Evolutionary conservation across 495 filamentous ascomycete species (phyloP), one percentile per base, ranked within the genome.

Genomic region (Cudoniella acicularis): DNA sequence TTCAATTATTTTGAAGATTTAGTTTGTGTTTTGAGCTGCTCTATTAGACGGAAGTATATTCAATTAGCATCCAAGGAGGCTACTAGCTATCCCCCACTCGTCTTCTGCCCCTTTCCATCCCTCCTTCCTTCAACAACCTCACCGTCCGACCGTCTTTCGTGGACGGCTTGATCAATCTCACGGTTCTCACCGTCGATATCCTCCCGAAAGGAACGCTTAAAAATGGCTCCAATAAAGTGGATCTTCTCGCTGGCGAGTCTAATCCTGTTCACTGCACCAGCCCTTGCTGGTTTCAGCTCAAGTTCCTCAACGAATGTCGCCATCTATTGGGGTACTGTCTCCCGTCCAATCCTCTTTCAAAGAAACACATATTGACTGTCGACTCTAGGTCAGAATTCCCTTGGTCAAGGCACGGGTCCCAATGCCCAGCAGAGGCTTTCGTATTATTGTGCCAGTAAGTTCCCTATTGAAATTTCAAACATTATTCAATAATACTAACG

Each of bases 301-400:
- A 52, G 61, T 26, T 69, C 76, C 3, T 76, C 74, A n/a, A 77
- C 73, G 56, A 88, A 87, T 66, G 66, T 88, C 62, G 83, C 80
- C 21, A 72, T 88, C 22, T 89, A 88, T 68, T 89, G 83, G 75
- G 86, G 75, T 83, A 52, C 25, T 25, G 26, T 10, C 10, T 25
- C 8, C 20, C 8, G 10, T 21, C 43, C 17, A 46, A 9, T 3
- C 13, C 18, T 20, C 26, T 48, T 13, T 30, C 10, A 13, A n/a
- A n/a, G 11, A 41, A 17, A 23, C 23, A 27, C 43, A 60, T 58
- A 42, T 49, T 60, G 48, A 59, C 20, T 24, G 42, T 48, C 18
- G 26, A 36, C 26, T 54, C 54, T 6, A 87, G 84, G 84, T 68
- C 65, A 74, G 57, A 71, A 76, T 73, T 72, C 87, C 52, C 66